A percentile compares a stretch with the other conserved stretches of the same genome.
These are phyloP conservation scores for Rhynchosporium graminicola DNA, from an alignment of 2,329 filamentous ascomycete species.

Conservation along the genomic window DNA sequence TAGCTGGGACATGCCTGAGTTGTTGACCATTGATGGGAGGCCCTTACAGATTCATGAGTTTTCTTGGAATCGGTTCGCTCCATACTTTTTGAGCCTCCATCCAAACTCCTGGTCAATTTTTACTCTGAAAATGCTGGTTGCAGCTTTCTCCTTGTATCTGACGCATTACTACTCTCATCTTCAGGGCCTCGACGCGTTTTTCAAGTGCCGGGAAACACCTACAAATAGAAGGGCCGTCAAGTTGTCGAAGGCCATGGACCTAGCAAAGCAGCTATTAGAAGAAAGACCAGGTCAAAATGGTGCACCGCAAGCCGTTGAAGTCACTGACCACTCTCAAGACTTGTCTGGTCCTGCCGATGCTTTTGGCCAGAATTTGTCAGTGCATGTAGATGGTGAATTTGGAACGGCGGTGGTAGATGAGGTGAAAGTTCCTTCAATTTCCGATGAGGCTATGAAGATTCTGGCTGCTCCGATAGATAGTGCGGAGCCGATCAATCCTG, in stretches of 20 bases:
- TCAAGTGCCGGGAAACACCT: conserved; percentile 1
- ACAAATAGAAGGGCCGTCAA: not conserved
- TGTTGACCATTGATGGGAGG: conserved; percentile 15
- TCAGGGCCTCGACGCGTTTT: not conserved
- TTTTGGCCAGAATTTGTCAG: no score
- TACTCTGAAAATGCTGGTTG: conserved; percentile 5
- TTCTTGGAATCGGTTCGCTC: conserved; percentile 21
- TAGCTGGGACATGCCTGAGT: not conserved
- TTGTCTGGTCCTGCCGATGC: not conserved
- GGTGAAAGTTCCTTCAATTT: not conserved
- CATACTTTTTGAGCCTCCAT: conserved; percentile 21
- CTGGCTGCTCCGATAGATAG: not conserved
- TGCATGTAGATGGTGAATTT: not conserved
- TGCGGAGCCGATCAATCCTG: not conserved
- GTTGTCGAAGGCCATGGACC: not conserved
- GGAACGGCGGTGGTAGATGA: conserved; percentile 8
- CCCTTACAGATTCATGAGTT: conserved; percentile 24
- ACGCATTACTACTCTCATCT: conserved; percentile 14
- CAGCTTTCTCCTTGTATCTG: conserved; percentile 17
- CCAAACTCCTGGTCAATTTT: conserved; percentile 8
- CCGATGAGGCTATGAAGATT: not conserved
- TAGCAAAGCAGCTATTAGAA: not conserved
- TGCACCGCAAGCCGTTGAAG: no score
- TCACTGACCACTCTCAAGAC: not conserved
- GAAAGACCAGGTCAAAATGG: not conserved